A percentile compares a stretch with the other conserved stretches of the same genome.
phyloP scores from a whole-genome alignment of 257 asterid species.

The Capsicum baccatum region DNA sequence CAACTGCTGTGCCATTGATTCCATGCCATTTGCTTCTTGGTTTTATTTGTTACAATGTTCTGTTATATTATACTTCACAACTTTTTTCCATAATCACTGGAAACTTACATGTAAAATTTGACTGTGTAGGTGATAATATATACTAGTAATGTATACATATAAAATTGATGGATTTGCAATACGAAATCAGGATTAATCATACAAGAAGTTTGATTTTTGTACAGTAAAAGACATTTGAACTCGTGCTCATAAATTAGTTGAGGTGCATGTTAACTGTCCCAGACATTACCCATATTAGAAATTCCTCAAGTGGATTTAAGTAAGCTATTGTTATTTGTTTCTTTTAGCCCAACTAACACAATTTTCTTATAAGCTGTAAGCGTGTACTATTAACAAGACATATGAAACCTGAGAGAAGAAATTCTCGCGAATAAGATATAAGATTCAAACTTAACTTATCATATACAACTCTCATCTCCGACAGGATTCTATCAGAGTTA shows the following conservation, averaged over 20 bases:
- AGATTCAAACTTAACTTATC: too few species aligned
- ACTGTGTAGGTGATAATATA: background rate
- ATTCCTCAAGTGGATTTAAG: too few species aligned
- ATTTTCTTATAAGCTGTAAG: background rate
- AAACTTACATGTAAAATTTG: slow-evolving; percentile 19
- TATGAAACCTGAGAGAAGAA: too few species aligned
- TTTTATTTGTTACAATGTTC: background rate
- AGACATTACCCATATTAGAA: too few species aligned
- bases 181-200: background rate
- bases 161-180: slow-evolving; percentile 14
- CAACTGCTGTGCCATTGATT: slow-evolving; percentile 21
- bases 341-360: background rate
- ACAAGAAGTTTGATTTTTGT: background rate
- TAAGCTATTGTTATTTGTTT: background rate
- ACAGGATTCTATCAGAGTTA: slow-evolving; percentile 19
- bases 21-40: background rate
- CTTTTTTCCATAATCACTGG: background rate
- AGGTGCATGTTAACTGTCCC: background rate
- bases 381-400: too few species aligned
- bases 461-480: too few species aligned
- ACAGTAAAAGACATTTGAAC: background rate
- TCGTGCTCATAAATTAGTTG: background rate
- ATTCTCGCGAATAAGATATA: too few species aligned
- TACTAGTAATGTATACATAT: background rate
- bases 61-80: background rate